A percentile compares a stretch with the other conserved stretches of the same genome.
Conservation (phyloP, 331 rosid species). For the Quercus phellos region DNA sequence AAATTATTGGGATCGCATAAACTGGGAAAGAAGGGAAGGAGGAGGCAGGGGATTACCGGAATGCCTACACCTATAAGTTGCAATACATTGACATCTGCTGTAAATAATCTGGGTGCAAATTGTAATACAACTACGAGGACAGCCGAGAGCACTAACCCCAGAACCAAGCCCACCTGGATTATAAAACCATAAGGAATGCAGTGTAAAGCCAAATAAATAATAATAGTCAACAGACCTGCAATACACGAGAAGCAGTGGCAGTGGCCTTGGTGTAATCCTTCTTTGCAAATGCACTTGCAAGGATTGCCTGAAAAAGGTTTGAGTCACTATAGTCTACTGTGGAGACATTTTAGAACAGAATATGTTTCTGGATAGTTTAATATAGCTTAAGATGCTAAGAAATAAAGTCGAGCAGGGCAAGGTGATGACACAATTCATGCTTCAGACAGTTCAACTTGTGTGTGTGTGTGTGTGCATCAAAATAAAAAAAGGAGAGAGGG, state of each 20-base stretch:
- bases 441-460: not conserved
- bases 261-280: constrained; percentile 67
- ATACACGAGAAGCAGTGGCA: constrained; percentile 63
- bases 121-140: constrained; percentile 64
- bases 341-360: not conserved
- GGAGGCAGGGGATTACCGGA: constrained; percentile 46
- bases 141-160: constrained; percentile 62
- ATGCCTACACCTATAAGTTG: constrained; percentile 64
- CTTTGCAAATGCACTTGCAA: constrained; percentile 87
- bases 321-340: constrained; percentile 1
- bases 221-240: constrained; percentile 50
- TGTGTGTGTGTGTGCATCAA: not conserved
- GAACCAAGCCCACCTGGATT: constrained; percentile 73
- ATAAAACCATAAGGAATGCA: not conserved
- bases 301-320: constrained; percentile 60
- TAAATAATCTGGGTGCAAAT: constrained; percentile 66
- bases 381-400: not conserved
- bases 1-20: not conserved
- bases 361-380: not conserved
- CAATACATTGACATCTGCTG: constrained; percentile 56
- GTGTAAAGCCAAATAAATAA: not conserved
- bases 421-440: not conserved
- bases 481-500: not conserved
- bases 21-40: not conserved
- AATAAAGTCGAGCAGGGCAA: not conserved